phyloP scores from a whole-genome alignment of 140 eudicot genomes.

The Anethum foeniculum region DNA sequence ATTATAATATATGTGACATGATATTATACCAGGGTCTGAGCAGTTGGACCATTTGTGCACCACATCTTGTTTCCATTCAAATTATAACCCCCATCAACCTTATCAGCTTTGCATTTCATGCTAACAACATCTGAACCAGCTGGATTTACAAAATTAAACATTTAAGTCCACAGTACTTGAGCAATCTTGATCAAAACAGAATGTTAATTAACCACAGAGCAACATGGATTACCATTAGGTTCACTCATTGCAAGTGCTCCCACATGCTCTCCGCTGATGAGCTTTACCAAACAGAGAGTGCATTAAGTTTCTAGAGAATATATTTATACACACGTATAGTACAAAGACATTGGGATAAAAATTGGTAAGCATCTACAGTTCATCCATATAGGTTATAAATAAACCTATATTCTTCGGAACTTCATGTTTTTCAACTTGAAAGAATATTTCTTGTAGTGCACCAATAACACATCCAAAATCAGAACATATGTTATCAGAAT shows the following conservation, averaged over 20 bases:
- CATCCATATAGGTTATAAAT: background rate
- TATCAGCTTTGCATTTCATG: slow-evolving; percentile 97
- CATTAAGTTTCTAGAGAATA: background rate
- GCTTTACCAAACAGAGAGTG: slow-evolving; percentile 33
- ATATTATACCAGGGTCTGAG: slow-evolving; percentile 76
- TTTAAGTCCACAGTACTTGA: background rate
- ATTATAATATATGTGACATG: background rate
- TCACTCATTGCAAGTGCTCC: slow-evolving; percentile 99
- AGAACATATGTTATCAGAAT: background rate
- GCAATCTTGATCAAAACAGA: background rate
- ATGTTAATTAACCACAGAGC: background rate
- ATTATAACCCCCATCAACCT: slow-evolving; percentile 80
- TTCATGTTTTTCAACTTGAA: background rate
- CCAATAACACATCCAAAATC: background rate
- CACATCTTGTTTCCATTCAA: slow-evolving; percentile 96
- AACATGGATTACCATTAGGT: slow-evolving; percentile 61
- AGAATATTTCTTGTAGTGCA: background rate
- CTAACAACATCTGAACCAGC: slow-evolving; percentile 99
- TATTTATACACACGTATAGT: background rate
- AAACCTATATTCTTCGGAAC: background rate
- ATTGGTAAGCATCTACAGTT: background rate
- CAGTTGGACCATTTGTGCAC: slow-evolving; percentile 97
- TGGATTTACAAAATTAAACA: slow-evolving; percentile 19
- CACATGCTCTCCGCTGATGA: slow-evolving; percentile 92
- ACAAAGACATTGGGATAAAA: background rate